These are phyloP conservation scores for Sporisorium iseilematis-ciliati DNA, from an alignment of 1,284 basidiomycete genomes.

Conservation along the genomic window DNA sequence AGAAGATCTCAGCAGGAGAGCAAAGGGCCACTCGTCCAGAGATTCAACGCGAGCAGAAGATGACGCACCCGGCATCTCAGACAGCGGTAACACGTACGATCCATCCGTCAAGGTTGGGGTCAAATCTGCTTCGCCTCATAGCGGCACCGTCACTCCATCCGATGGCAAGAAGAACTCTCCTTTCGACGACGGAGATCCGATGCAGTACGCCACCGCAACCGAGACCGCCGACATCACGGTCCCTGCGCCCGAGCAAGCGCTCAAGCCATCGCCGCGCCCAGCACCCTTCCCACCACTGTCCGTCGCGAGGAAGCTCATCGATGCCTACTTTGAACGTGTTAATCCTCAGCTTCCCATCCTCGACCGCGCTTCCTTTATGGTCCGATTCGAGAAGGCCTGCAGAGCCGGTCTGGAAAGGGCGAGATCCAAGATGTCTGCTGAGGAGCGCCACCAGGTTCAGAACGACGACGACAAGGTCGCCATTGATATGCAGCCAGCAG, in stretches of 20 bases:
- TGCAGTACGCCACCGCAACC: slow-evolving; percentile 53
- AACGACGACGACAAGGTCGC: slow-evolving; percentile 38
- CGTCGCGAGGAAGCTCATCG: slow-evolving; percentile 45
- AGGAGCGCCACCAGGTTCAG: slow-evolving; percentile 12
- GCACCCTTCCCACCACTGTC: slow-evolving; percentile 52
- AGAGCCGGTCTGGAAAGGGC: slow-evolving; percentile 28
- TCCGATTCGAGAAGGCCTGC: slow-evolving; percentile 45
- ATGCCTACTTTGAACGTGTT: slow-evolving; percentile 52
- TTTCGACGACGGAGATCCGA: slow-evolving; percentile 47
- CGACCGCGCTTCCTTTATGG: slow-evolving; percentile 40
- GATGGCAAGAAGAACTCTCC: slow-evolving; percentile 48
- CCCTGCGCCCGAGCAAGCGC: slow-evolving; percentile 44
- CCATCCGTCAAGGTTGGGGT: slow-evolving; percentile 6
- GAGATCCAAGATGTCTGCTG: slow-evolving; percentile 22
- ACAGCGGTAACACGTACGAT: not conserved
- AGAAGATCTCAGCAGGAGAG: slow-evolving; percentile 26
- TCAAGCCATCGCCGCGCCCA: slow-evolving; percentile 43
- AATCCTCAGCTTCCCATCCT: slow-evolving; percentile 52
- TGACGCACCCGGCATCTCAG: slow-evolving; percentile 9
- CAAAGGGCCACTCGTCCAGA: slow-evolving; percentile 12
- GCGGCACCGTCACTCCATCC: slow-evolving; percentile 35
- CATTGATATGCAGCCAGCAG: slow-evolving; percentile 50
- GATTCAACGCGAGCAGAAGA: not conserved
- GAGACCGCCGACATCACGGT: slow-evolving; percentile 52
- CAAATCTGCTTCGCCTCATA: slow-evolving; percentile 23